Base-by-base conservation (phyloP, 805 yeast genomes). In the Monosporozyma aerobia region DNA sequence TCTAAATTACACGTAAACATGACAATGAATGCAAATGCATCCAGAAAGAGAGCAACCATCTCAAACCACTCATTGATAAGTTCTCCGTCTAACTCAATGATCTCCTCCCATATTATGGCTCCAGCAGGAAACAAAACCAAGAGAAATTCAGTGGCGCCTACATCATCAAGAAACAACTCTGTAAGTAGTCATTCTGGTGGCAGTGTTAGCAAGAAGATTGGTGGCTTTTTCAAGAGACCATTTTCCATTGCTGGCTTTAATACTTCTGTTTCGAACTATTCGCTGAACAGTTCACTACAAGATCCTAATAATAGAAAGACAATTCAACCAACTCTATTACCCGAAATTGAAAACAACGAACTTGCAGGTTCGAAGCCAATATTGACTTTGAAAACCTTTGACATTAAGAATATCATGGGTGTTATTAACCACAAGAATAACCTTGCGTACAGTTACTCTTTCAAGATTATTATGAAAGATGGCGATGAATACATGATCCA, bases 401-500 rank as follows among this genome's bases (percentile, higher is more conserved):
- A 69, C 60, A 56, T 67, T 59, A 56, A 73, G 68, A 57, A 71
- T 68, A 55, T 66, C 59, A 53, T 69, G 56, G 67, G 57, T 57
- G 69, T 63, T 59, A 73, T 58, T 69, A 76, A 53, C 63, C 74
- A 62, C 48, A 59, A 54, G 35, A 59, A 59, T 30, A 58, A 54
- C 41, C 56, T 62, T 1, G 59, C 61, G 1, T 60, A 56, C 39
- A 52, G 44, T 13, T 57, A 56, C 51, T 53, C 67, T 39, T 76
- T 77, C 63, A 75, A 74, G 54, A 57, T 78, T 25, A 67, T 74
- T 11, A 67, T 72, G 60, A 72, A 70, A 33, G 74, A 73, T 52
- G 77, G 77, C 13, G 77, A 77, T 13, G 87, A 83, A 53, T 77
- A 70, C 62, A 73, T 80, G 41, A 76, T 90, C 60, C 96, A 92